Evolutionary conservation across 2,329 filamentous ascomycete genomes (phyloP), one percentile per base, ranked within the genome.

Genomic region (Fusarium setosum): DNA sequence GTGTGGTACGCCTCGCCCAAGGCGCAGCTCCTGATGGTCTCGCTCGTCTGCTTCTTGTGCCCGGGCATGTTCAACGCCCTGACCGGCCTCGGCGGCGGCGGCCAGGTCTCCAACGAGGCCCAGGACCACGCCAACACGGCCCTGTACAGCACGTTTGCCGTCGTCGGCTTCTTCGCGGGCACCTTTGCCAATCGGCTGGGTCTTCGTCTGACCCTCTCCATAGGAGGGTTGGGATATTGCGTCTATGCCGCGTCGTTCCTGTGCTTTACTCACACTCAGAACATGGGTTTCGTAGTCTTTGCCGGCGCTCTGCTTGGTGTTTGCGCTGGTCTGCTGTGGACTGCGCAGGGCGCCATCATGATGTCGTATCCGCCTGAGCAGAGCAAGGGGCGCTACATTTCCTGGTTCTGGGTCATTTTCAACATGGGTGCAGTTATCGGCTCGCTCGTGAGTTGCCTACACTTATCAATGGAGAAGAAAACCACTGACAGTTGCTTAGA

Each of bases 331-430:
- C 83, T 95, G 35, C 83, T 96, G 34, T 96, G 92, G 92, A 90
- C 90, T 31, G 92, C 91, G 1, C 92, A 95, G 79, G 92, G 92
- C 60, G 89, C 91, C 59, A 92, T 95, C 73, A 94, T 95, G 90
- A 95, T 97, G 88, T 89, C 92, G 37, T 97, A 97, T 76, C 94
- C 94, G 2, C 83, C 86, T 18, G 94, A 97, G 79, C 78, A 87
- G 31, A 87, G 88, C 66, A 97, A 97, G 83, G 94, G 94, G 41
- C 89, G 90, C 60, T 97, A 94, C 77, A 97, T 97, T 76, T 92
- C 92, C 61, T 90, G 89, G 82, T 97, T 97, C 81, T 97, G 94
- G 94, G 89, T 94, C 76, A 96, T 97, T 73, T 97, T 97, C 85
- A 97, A 97, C 79, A 79, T 94, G 59, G 94, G 94, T 70, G 94